Evolutionary conservation across 805 yeast species (phyloP).

Genomic region (Saturnispora galanensis): DNA sequence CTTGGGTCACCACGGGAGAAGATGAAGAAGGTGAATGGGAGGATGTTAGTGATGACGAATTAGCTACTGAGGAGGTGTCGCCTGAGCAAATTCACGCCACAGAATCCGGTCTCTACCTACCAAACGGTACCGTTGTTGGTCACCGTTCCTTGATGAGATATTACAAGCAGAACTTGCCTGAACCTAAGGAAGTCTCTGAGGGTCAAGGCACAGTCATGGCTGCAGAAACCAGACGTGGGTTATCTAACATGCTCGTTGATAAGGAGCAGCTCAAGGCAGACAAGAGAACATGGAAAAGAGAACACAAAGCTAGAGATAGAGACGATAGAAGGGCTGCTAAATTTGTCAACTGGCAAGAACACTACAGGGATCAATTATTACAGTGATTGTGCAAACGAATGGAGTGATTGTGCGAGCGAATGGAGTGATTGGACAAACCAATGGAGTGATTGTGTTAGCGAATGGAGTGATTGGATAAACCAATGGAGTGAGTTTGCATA

Average conservation of each 20-base stretch:
- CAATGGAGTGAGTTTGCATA: too few relatives aligned
- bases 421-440: too few relatives aligned
- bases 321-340: slow-evolving; percentile 49
- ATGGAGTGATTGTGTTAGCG: too few relatives aligned
- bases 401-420: too few relatives aligned
- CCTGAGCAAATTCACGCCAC: slow-evolving; percentile 24
- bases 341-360: slow-evolving; percentile 73
- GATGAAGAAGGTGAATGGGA: slow-evolving; percentile 28
- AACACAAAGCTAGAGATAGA: slow-evolving; percentile 40
- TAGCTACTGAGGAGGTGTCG: slow-evolving; percentile 25
- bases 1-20: slow-evolving; percentile 35
- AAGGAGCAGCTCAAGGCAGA: slow-evolving; percentile 31
- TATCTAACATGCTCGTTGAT: slow-evolving; percentile 24
- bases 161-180: slow-evolving; percentile 53
- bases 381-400: slow-evolving; percentile 16
- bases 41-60: slow-evolving; percentile 27
- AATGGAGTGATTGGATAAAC: too few relatives aligned
- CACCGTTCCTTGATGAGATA: slow-evolving; percentile 69
- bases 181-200: slow-evolving; percentile 44
- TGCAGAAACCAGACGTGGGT: slow-evolving; percentile 58
- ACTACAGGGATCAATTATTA: slow-evolving; percentile 69
- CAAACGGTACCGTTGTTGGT: slow-evolving; percentile 71
- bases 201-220: slow-evolving; percentile 68
- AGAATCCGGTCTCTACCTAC: slow-evolving; percentile 61
- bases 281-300: slow-evolving; percentile 55